Evolutionary conservation across 2,329 filamentous ascomycete genomes (phyloP), one percentile per base, ranked within the genome.

Genomic region (Leptoxyphium fumago): DNA sequence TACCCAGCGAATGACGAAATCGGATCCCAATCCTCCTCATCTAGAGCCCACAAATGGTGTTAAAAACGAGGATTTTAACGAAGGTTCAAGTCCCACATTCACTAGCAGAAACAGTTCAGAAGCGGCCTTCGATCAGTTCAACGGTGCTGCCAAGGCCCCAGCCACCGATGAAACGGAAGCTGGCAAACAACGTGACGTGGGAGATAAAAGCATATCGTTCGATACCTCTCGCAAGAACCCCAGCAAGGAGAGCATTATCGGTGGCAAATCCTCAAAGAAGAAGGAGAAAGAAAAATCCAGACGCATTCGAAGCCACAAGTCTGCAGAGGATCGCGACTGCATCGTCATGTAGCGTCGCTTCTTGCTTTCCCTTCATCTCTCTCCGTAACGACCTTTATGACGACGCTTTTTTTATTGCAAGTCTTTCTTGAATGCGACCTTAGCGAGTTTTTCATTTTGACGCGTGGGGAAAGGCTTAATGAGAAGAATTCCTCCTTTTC

Each of bases 1-100:
- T 29, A 61, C 62, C 10, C 61, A 62, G 32, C 58, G 64, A 30
- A 64, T 61, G 51, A 66, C 64, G 42, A 66, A 64, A 46, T 60
- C 15, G 21, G 34, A 39, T 10, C 14, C 14, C n/a, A 34, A 18
- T 15, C 14, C 39, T 5, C 9, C 39, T 9, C 4, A 36, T 36
- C 32, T 9, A 13, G 13, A 13, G 15, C 32, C 32, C 15, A 36
- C 9, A 5, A 13, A 5, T 9, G 32, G 15, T 15, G 5, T 15
- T 5, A 36, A 36, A 15, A 5, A 5, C 32, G 32, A 13, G 15
- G 32, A 13, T 9, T 9, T 15, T 13, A 15, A 36, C 5, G 15
- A 15, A 13, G 5, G 15, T 13, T 36, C 32, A 13, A 15, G 13
- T 9, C 32, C 32, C 32, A 15, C 32, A 36, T 15, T 4, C 32